Conservation (phyloP, 768 basidiomycete genomes). For the Phylloporus scabripes region DNA sequence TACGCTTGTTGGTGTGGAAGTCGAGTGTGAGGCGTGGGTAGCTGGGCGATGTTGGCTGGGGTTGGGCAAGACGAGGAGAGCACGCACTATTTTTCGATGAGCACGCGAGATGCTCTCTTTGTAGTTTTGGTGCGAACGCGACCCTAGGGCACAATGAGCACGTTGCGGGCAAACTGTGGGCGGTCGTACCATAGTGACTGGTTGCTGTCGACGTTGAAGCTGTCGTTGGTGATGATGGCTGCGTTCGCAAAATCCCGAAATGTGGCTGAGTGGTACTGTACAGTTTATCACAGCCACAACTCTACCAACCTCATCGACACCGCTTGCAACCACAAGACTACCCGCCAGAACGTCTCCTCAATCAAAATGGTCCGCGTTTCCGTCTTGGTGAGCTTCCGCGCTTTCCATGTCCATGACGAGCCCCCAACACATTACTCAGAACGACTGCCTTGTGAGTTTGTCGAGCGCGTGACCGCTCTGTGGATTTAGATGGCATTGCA, state of each 20-base stretch:
- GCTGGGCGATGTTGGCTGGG: slow-evolving; percentile 36
- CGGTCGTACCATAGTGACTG: slow-evolving; percentile 46
- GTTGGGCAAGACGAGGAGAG: not conserved
- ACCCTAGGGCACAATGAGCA: slow-evolving; percentile 51
- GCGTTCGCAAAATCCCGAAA: slow-evolving; percentile 14
- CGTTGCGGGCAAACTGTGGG: slow-evolving; percentile 4
- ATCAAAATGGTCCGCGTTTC: slow-evolving; percentile 83
- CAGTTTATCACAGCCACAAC: slow-evolving; percentile 23
- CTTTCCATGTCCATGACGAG: not conserved
- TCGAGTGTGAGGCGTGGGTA: slow-evolving; percentile 99
- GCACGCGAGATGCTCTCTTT: slow-evolving; percentile 96
- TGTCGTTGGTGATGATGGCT: slow-evolving; percentile 11
- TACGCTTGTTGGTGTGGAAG: slow-evolving; percentile 99
- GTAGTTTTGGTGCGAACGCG: slow-evolving; percentile 99
- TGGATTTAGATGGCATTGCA: slow-evolving; percentile 24
- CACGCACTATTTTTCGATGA: slow-evolving; percentile 98
- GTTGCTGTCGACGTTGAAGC: slow-evolving; percentile 18
- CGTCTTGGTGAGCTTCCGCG: slow-evolving; percentile 50
- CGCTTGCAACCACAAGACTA: not conserved
- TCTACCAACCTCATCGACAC: not conserved
- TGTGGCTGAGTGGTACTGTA: slow-evolving; percentile 28
- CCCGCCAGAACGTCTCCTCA: not conserved
- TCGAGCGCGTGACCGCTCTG: not conserved
- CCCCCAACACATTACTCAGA: slow-evolving; percentile 21
- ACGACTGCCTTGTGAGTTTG: slow-evolving; percentile 54